Evolutionary conservation across 768 basidiomycete genomes (phyloP).

Genomic region (Collybiopsis confluens): DNA sequence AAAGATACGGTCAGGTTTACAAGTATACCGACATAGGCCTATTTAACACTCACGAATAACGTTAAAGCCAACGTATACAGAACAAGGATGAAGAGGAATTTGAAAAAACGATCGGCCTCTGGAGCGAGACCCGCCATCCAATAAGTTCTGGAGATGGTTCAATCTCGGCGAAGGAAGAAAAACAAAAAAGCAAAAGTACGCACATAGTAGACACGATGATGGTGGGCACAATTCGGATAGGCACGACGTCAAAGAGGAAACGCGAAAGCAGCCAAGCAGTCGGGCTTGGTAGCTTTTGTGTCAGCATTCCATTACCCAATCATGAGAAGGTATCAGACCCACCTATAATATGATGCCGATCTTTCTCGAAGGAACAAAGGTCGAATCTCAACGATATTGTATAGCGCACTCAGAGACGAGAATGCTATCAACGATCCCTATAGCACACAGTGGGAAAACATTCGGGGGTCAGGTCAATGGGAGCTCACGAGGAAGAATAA

Average conservation of each 20-base stretch:
- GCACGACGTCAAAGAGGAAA: slow-evolving; percentile 85
- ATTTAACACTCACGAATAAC: slow-evolving; percentile 59
- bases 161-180: neutral
- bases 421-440: slow-evolving; percentile 90
- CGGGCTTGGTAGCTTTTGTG: slow-evolving; percentile 43
- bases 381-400: slow-evolving; percentile 80
- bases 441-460: neutral
- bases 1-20: neutral
- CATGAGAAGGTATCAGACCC: slow-evolving; percentile 9
- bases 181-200: slow-evolving; percentile 23
- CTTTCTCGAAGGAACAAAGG: slow-evolving; percentile 89
- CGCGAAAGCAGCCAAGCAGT: slow-evolving; percentile 89
- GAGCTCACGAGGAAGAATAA: slow-evolving; percentile 80
- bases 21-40: neutral
- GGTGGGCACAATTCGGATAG: slow-evolving; percentile 84
- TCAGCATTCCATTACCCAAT: neutral
- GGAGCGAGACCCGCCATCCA: slow-evolving; percentile 92
- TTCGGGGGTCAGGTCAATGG: neutral
- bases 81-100: slow-evolving; percentile 86
- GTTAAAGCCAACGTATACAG: slow-evolving; percentile 84
- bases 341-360: slow-evolving; percentile 84
- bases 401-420: slow-evolving; percentile 83
- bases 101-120: slow-evolving; percentile 85
- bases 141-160: slow-evolving; percentile 53
- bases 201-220: slow-evolving; percentile 83